Evolutionary conservation across 176 grass and related monocot genomes (phyloP), one percentile per base, ranked within the genome.

Genomic region (Cenchrus purpureus): DNA sequence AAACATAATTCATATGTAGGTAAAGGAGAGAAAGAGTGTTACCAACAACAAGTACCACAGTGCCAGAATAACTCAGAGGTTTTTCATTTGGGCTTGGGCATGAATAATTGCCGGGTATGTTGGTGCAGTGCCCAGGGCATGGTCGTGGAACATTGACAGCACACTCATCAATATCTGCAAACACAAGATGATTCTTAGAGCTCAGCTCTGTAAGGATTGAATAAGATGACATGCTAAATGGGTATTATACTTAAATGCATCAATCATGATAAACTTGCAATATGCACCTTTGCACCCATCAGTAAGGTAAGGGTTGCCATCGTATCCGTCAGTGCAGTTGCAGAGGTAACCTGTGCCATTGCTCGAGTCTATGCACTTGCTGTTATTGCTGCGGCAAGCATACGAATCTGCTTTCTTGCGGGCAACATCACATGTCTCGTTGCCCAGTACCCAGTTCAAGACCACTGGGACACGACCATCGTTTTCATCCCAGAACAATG

Each of bases 371-470:
- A 78, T 15, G 15, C 86, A 89, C 9, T 19, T 0, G 12, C 74
- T 55, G 53, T 55, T 55, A 55, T 12, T 64, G 42, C 84, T 83
- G 29, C 25, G 11, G 15, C 88, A 90, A n/a, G 83, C 65, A 12
- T 72, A 86, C 0, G 78, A 78, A 77, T 14, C 31, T 40, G 6
- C 4, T 16, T 68, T 67, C 9, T 29, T 83, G 5, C 10, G 65
- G 3, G 65, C 84, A 11, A n/a, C 12, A 8, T 83, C 54, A 3
- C 84, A 87, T 0, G 79, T 83, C 78, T 79, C 15, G 0, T 86
- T 83, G 13, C 78, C 77, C 28, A 90, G 51, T 11, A 9, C 54
- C 88, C 84, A 90, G 60, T 87, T 52, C 37, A 90, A 56, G 29
- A 90, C 52, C 13, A 79, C 52, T 1, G 73, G 78, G 62, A 73